These are phyloP conservation scores for Colletotrichum sp. DNA, from an alignment of 2,329 filamentous ascomycete genomes.

Conservation along the genomic window DNA sequence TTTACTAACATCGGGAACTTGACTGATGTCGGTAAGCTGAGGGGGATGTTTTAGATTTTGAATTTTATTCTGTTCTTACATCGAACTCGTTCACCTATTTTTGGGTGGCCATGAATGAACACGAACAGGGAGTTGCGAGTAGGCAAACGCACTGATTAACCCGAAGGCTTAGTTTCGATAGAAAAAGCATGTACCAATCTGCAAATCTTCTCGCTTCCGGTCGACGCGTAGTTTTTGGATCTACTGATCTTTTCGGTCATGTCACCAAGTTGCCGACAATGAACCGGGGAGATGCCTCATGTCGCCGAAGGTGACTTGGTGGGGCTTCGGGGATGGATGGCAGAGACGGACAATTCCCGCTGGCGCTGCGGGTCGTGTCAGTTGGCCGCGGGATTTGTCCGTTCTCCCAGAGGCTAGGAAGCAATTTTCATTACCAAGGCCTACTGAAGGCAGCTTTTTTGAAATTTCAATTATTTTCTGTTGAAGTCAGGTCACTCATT, in stretches of 20 bases:
- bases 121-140: fast-evolving
- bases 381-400: background rate
- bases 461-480: background rate
- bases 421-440: fast-evolving
- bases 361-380: fast-evolving
- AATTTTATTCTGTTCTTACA: background rate
- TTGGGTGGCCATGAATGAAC: fast-evolving
- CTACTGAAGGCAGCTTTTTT: background rate
- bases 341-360: background rate
- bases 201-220: background rate
- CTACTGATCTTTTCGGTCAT: background rate
- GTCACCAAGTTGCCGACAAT: background rate
- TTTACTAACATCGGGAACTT: background rate
- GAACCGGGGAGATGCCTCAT: background rate
- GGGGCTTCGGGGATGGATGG: background rate
- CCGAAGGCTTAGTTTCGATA: fast-evolving
- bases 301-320: background rate
- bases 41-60: background rate
- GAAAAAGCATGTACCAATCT: fast-evolving
- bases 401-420: fast-evolving
- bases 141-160: fast-evolving
- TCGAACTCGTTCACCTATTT: background rate
- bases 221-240: fast-evolving
- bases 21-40: background rate
- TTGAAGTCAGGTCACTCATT: fast-evolving